Evolutionary conservation across 2,329 filamentous ascomycete genomes (phyloP).

Genomic region (Claviceps humidiphila): DNA sequence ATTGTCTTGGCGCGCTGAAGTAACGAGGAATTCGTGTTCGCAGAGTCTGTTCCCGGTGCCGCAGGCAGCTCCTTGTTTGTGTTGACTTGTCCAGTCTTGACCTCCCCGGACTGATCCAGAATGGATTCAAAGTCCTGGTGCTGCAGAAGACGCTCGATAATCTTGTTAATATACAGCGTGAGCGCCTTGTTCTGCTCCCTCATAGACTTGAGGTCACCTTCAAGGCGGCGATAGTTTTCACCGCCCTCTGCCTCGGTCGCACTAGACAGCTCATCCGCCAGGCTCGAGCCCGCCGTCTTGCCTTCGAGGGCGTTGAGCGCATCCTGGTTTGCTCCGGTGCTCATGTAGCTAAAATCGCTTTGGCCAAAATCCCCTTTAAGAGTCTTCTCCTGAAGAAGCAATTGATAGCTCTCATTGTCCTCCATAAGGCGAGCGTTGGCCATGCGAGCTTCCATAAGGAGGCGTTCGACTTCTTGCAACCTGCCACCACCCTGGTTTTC

Average conservation of each 20-base stretch:
- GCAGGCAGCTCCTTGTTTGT: conserved; percentile 77
- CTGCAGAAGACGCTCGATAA: conserved; percentile 87
- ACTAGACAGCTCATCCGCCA: conserved; percentile 82
- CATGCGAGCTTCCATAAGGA: conserved; percentile 85
- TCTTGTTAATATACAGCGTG: conserved; percentile 97
- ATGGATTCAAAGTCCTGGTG: conserved; percentile 94
- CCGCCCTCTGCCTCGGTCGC: conserved; percentile 47
- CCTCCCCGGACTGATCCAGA: conserved; percentile 62
- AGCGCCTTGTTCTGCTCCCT: conserved; percentile 96
- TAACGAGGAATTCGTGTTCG: conserved; percentile 30
- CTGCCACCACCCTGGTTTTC: conserved; percentile 85
- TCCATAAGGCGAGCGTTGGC: conserved; percentile 93
- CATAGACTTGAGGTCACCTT: conserved; percentile 63
- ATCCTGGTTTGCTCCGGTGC: conserved; percentile 45
- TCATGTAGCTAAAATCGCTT: conserved; percentile 63
- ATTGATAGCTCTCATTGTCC: conserved; percentile 96
- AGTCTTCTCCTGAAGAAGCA: conserved; percentile 87
- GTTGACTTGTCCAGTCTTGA: conserved; percentile 26
- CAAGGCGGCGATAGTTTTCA: conserved; percentile 53
- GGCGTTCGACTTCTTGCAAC: conserved; percentile 78
- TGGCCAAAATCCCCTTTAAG: conserved; percentile 85
- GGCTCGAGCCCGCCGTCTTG: conserved; percentile 36
- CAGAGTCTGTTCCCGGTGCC: conserved; percentile 32
- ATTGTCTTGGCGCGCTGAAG: conserved; percentile 51
- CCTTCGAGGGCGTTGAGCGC: conserved; percentile 53